Percentiles rank a stretch among this genome's conserved stretches.
Conservation (phyloP, 805 yeast species). For the Barnettozyma siamensis region DNA sequence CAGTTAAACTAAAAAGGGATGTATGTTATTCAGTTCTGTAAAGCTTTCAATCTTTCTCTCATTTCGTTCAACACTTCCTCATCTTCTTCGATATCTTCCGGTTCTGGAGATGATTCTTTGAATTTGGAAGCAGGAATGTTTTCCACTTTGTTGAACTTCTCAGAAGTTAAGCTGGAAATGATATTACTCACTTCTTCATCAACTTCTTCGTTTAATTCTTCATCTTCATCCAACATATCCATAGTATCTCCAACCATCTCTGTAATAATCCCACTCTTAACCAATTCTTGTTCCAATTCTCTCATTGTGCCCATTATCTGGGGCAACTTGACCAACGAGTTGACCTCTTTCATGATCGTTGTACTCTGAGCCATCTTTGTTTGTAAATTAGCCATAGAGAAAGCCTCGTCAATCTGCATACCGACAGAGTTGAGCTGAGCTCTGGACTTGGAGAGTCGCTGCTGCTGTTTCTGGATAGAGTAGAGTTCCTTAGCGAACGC, state of each 20-base stretch:
- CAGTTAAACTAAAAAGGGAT: no score
- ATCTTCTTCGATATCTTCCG: slow-evolving; percentile 61
- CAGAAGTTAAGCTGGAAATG: slow-evolving; percentile 39
- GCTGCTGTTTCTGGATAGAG: slow-evolving; percentile 65
- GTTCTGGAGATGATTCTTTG: slow-evolving; percentile 30
- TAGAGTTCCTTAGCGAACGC: slow-evolving; percentile 79
- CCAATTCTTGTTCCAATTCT: slow-evolving; percentile 78
- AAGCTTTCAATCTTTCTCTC: slow-evolving; percentile 82
- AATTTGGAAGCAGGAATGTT: slow-evolving; percentile 27
- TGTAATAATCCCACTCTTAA: slow-evolving; percentile 80
- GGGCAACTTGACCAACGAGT: slow-evolving; percentile 70
- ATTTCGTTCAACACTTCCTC: slow-evolving; percentile 73
- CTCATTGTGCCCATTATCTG: slow-evolving; percentile 78
- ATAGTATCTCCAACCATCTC: slow-evolving; percentile 94
- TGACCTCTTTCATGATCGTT: slow-evolving; percentile 83
- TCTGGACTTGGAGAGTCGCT: slow-evolving; percentile 68
- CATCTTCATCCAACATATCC: slow-evolving; percentile 62
- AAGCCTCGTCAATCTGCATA: slow-evolving; percentile 88
- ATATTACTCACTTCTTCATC: slow-evolving; percentile 61
- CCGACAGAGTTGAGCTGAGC: slow-evolving; percentile 83
- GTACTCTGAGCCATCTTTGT: slow-evolving; percentile 77
- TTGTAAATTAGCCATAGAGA: slow-evolving; percentile 76
- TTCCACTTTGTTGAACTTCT: slow-evolving; percentile 35
- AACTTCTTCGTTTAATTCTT: slow-evolving; percentile 62
- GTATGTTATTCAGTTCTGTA: slow-evolving; percentile 54